Percentiles rank a stretch among this genome's conserved stretches.
phyloP scores from a whole-genome alignment of 2,329 filamentous ascomycete genomes.

The Pseudocercospora vitis region DNA sequence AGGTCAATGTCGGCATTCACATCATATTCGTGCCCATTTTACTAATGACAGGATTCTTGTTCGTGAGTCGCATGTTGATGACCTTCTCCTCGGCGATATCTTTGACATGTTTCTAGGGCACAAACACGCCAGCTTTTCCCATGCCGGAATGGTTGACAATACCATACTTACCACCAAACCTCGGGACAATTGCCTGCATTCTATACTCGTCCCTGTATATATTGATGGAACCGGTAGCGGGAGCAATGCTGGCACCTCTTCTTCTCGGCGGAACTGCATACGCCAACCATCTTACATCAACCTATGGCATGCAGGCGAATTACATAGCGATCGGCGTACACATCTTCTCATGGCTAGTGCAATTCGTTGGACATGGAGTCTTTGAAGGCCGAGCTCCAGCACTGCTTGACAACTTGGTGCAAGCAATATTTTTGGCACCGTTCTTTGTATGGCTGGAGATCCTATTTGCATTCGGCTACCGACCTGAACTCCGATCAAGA shows the following conservation, averaged over 20 bases:
- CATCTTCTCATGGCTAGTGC: slow-evolving; percentile 75
- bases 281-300: slow-evolving; percentile 70
- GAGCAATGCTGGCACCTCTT: slow-evolving; percentile 71
- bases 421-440: slow-evolving; percentile 88
- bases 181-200: slow-evolving; percentile 57
- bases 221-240: slow-evolving; percentile 90
- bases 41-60: slow-evolving; percentile 66
- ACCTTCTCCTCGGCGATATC: neutral
- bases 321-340: slow-evolving; percentile 69
- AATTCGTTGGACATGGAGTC: slow-evolving; percentile 87
- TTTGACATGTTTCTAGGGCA: slow-evolving; percentile 45
- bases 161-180: slow-evolving; percentile 59
- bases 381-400: slow-evolving; percentile 89
- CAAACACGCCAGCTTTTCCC: slow-evolving; percentile 56
- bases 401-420: slow-evolving; percentile 84
- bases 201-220: slow-evolving; percentile 79
- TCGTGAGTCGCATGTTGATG: slow-evolving; percentile 55
- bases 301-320: slow-evolving; percentile 60
- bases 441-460: slow-evolving; percentile 97
- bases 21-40: slow-evolving; percentile 77
- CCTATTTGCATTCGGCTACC: slow-evolving; percentile 86
- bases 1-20: slow-evolving; percentile 77
- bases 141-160: slow-evolving; percentile 56
- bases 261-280: slow-evolving; percentile 73
- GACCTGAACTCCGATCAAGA: slow-evolving; percentile 78